These are phyloP conservation scores for Mycena rosella DNA, from an alignment of 768 basidiomycete species.

Conservation along the genomic window DNA sequence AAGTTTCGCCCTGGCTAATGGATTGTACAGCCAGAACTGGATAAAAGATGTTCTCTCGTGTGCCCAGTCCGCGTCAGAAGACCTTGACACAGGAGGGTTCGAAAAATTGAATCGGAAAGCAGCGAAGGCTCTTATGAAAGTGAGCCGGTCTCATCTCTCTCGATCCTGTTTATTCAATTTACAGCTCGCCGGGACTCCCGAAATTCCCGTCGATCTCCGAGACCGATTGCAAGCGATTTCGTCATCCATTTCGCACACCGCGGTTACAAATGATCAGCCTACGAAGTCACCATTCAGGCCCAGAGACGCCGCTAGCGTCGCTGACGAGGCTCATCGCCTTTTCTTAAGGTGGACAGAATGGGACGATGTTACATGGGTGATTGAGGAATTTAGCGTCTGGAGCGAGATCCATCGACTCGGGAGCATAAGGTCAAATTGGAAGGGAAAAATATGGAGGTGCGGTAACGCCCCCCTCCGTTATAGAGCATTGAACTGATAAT, in stretches of 20 bases:
- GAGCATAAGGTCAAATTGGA: not conserved
- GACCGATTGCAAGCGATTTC: not conserved
- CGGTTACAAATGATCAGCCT: not conserved
- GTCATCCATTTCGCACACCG: not conserved
- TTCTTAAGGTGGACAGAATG: not conserved
- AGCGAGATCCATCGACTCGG: conserved; percentile 11
- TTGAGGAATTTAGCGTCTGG: not conserved
- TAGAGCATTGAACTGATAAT: not conserved
- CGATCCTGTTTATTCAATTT: not conserved
- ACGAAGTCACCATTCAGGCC: not conserved
- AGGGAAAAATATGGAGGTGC: not conserved
- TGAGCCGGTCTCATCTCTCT: not conserved
- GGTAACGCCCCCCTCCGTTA: too few species aligned
- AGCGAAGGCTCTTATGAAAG: not conserved
- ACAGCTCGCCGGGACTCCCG: not conserved
- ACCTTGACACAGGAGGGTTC: not conserved
- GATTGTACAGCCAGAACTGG: not conserved
- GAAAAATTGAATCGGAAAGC: not conserved
- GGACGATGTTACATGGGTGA: not conserved
- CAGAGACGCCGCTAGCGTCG: not conserved
- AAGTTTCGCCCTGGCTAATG: not conserved
- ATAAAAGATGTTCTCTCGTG: not conserved
- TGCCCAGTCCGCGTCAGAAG: not conserved
- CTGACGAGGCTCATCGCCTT: not conserved
- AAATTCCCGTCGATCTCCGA: not conserved